A percentile compares a stretch with the other conserved stretches of the same genome.
These are phyloP conservation scores for Yamadazyma diospyri DNA, from an alignment of 1,139 yeast species.

Conservation along the genomic window DNA sequence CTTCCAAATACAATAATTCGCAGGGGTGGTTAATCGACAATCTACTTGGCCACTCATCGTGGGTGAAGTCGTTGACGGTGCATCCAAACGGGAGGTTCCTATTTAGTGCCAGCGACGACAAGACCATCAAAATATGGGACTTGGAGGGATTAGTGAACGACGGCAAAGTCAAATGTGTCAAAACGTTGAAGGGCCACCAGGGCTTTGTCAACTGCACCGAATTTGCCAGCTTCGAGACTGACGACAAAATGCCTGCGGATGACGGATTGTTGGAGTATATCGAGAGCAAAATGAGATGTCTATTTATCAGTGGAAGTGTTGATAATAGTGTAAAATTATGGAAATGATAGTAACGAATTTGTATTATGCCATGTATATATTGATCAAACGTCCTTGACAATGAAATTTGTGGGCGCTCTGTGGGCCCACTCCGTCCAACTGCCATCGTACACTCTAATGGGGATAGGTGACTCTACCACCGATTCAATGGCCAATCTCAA, in stretches of 20 bases:
- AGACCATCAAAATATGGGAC: slow-evolving; percentile 78
- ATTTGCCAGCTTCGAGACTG: slow-evolving; percentile 49
- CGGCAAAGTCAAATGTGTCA: slow-evolving; percentile 44
- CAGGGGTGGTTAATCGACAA: slow-evolving; percentile 57
- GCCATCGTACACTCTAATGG: slow-evolving; percentile 83
- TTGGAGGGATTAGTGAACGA: slow-evolving; percentile 43
- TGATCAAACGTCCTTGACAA: slow-evolving; percentile 8
- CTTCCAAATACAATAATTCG: slow-evolving; percentile 48
- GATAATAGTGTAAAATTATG: slow-evolving; percentile 54
- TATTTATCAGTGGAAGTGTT: slow-evolving; percentile 58
- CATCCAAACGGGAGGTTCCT: slow-evolving; percentile 77
- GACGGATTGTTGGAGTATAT: slow-evolving; percentile 20
- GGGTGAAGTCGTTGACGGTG: slow-evolving; percentile 71
- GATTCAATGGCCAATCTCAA: slow-evolving; percentile 50
- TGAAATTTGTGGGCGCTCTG: slow-evolving; percentile 35
- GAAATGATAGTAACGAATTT: slow-evolving; percentile 24
- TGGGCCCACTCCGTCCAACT: slow-evolving; percentile 81
- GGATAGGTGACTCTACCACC: slow-evolving; percentile 57
- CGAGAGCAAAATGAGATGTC: slow-evolving; percentile 50
- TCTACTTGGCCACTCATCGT: slow-evolving; percentile 74
- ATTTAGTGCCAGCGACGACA: slow-evolving; percentile 78
- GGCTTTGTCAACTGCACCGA: slow-evolving; percentile 61
- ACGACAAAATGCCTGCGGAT: slow-evolving; percentile 16
- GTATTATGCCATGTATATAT: slow-evolving; percentile 4
- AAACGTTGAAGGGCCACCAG: slow-evolving; percentile 59